Evolutionary conservation across 345 rosid genomes (phyloP).

Genomic region (Mercurialis annua): DNA sequence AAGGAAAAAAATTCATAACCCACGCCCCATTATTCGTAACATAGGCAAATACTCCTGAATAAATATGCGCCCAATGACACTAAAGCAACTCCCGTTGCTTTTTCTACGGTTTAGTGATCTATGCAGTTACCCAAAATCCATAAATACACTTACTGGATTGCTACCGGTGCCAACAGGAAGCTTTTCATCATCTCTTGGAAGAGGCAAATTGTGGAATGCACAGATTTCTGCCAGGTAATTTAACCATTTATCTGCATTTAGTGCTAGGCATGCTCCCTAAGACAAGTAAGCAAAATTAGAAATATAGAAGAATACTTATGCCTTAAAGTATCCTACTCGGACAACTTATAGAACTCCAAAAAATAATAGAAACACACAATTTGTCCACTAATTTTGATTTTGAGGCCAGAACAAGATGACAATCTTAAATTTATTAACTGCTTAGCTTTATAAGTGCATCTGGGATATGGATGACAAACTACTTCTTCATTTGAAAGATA

Average conservation of each 20-base stretch:
- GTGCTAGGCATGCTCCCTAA: conserved; percentile 88
- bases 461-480: not conserved
- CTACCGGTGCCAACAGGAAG: conserved; percentile 95
- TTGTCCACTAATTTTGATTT: not conserved
- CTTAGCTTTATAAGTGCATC: not conserved
- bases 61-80: too few species aligned
- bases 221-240: conserved; percentile 64
- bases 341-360: not conserved
- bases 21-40: too few species aligned
- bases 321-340: not conserved
- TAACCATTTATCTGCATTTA: conserved; percentile 89
- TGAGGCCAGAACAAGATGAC: not conserved
- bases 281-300: conserved; percentile 16
- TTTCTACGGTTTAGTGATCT: too few species aligned
- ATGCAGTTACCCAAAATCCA: not conserved
- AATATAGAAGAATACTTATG: not conserved
- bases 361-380: not conserved
- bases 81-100: too few species aligned
- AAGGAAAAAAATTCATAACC: too few species aligned
- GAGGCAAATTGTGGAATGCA: conserved; percentile 61
- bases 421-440: not conserved
- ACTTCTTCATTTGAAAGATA: conserved; percentile 7
- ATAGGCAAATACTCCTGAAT: too few species aligned
- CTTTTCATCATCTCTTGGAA: conserved; percentile 61
- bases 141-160: conserved; percentile 70